A percentile compares a stretch with the other conserved stretches of the same genome.
Conservation (phyloP, 352 stramenopile genomes). For the Pythium monospermum region DNA sequence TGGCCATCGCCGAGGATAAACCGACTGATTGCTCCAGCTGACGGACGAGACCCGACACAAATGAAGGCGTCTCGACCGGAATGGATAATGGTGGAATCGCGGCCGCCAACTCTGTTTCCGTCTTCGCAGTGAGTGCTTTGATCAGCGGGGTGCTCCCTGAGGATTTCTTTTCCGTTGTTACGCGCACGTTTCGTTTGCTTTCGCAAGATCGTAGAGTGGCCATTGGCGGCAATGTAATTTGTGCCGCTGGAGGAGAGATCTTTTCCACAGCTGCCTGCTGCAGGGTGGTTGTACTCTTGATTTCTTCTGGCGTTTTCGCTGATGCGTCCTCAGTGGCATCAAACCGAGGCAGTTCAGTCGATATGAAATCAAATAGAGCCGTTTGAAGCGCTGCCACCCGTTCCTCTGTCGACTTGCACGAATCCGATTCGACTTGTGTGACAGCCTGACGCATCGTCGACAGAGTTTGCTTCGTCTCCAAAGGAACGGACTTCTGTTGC, state of each 20-base stretch:
- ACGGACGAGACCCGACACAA: conserved; percentile 28
- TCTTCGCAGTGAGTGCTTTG: too few species aligned
- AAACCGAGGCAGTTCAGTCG: neutral
- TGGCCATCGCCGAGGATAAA: conserved; percentile 62
- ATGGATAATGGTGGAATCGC: too few species aligned
- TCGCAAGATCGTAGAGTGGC: too few species aligned
- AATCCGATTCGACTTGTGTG: neutral
- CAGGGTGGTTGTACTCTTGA: too few species aligned
- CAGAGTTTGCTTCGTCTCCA: conserved; percentile 1
- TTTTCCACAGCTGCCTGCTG: neutral
- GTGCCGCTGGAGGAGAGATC: too few species aligned
- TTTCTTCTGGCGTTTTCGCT: neutral
- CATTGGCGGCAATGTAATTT: neutral
- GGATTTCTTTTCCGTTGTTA: too few species aligned
- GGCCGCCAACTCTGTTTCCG: too few species aligned
- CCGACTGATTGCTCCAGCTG: conserved; percentile 36
- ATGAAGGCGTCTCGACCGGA: conserved; percentile 9
- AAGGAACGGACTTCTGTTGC: neutral
- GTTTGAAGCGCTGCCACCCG: conserved; percentile 1
- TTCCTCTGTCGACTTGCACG: neutral
- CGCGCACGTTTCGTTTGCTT: too few species aligned
- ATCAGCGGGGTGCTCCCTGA: too few species aligned
- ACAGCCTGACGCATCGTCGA: neutral
- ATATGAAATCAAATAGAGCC: conserved; percentile 3
- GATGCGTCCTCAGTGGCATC: neutral